A percentile compares a stretch with the other conserved stretches of the same genome.
These are phyloP conservation scores for Phytopythium boreale DNA, from an alignment of 352 stramenopile genomes.

Conservation along the genomic window DNA sequence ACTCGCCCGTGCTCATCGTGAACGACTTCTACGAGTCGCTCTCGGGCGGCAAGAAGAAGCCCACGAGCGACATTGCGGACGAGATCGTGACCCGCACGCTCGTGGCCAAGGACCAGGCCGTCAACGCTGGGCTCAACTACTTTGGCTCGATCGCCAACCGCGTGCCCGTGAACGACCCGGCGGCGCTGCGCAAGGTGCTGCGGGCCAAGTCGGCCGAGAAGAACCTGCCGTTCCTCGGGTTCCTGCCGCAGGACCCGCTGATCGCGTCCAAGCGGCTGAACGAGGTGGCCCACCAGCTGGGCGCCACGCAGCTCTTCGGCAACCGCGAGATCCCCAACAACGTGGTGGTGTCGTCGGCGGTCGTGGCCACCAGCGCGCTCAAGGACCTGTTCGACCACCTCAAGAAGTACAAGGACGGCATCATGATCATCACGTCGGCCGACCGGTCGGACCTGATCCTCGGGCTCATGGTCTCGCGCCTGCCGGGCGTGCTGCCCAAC, in stretches of 20 bases:
- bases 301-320: constrained; percentile 63
- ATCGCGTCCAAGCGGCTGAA: constrained; percentile 78
- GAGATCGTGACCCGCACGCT: constrained; percentile 60
- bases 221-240: constrained; percentile 58
- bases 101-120: constrained; percentile 57
- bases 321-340: constrained; percentile 61
- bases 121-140: constrained; percentile 52
- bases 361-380: constrained; percentile 65
- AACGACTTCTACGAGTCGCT: constrained; percentile 42
- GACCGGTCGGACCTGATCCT: constrained; percentile 74
- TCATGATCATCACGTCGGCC: constrained; percentile 73
- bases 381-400: constrained; percentile 76
- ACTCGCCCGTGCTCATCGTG: constrained; percentile 56
- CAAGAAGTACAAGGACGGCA: constrained; percentile 74
- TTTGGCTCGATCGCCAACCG: constrained; percentile 79
- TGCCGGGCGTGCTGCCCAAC: constrained; percentile 64
- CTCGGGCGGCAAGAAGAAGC: constrained; percentile 15
- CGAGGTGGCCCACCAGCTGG: constrained; percentile 65
- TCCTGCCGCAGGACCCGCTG: constrained; percentile 60
- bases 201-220: constrained; percentile 29
- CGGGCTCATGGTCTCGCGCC: constrained; percentile 58
- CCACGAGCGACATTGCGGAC: constrained; percentile 22
- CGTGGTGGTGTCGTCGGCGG: constrained; percentile 58
- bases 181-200: constrained; percentile 34
- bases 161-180: constrained; percentile 34